Percentiles rank a stretch among this genome's conserved stretches.
phyloP scores from a whole-genome alignment of 2,329 filamentous ascomycete genomes.

The Cytospora piceae region DNA sequence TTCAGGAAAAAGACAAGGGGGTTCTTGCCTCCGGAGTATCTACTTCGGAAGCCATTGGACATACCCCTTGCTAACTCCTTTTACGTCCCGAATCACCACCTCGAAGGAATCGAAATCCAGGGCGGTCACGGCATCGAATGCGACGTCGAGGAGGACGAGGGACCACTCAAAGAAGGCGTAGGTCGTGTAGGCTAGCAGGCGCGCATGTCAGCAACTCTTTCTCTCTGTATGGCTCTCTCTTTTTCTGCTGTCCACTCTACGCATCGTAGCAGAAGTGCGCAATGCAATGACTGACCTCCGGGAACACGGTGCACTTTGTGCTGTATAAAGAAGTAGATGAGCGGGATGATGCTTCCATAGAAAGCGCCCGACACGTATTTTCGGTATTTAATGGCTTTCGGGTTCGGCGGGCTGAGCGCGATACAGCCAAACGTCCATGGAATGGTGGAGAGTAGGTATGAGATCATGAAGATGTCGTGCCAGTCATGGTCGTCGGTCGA shows the following conservation, averaged over 20 bases:
- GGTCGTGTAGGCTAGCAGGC: slow-evolving; percentile 81
- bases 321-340: slow-evolving; percentile 97
- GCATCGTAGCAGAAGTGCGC: neutral
- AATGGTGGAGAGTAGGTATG: slow-evolving; percentile 89
- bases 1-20: slow-evolving; percentile 18
- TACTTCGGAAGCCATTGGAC: slow-evolving; percentile 94
- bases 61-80: slow-evolving; percentile 96
- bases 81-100: slow-evolving; percentile 83
- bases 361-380: slow-evolving; percentile 84
- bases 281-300: slow-evolving; percentile 70
- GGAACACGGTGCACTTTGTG: slow-evolving; percentile 95
- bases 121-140: slow-evolving; percentile 92
- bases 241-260: too few relatives aligned
- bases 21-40: slow-evolving; percentile 37
- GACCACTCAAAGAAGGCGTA: slow-evolving; percentile 99
- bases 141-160: slow-evolving; percentile 91
- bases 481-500: slow-evolving; percentile 98
- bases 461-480: slow-evolving; percentile 99
- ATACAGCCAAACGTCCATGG: slow-evolving; percentile 95
- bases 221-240: neutral
- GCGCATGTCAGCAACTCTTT: slow-evolving; percentile 14
- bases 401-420: slow-evolving; percentile 82
- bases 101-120: slow-evolving; percentile 91
- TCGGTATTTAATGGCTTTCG: slow-evolving; percentile 81
- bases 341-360: slow-evolving; percentile 85